A percentile compares a stretch with the other conserved stretches of the same genome.
phyloP scores from a whole-genome alignment of 306 rosid genomes.

The Sindora glabra region DNA sequence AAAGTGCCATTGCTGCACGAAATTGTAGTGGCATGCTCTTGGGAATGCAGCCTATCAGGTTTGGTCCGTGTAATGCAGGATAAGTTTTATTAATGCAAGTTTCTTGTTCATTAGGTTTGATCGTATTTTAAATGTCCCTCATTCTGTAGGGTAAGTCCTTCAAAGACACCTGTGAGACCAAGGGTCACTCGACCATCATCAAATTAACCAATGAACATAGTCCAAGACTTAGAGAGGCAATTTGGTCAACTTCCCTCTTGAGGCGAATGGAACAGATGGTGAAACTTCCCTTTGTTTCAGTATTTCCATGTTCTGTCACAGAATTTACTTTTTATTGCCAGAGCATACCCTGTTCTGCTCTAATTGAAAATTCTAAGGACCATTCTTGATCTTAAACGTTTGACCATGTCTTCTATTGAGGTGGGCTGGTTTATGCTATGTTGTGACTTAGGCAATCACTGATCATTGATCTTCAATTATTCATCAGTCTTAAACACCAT shows the following conservation, averaged over 20 bases:
- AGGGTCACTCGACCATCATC: conserved; percentile 55
- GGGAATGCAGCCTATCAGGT: conserved; percentile 93
- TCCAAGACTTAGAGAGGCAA: conserved; percentile 19
- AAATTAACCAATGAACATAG: conserved; percentile 19
- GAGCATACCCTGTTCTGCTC: conserved; percentile 38
- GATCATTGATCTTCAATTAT: neutral
- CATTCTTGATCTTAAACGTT: conserved; percentile 36
- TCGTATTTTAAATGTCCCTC: conserved; percentile 6
- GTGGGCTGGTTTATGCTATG: conserved; percentile 11
- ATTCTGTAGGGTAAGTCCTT: conserved; percentile 85
- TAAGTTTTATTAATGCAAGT: neutral
- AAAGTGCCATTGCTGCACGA: conserved; percentile 84
- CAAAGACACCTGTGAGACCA: conserved; percentile 98
- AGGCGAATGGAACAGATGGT: conserved; percentile 43
- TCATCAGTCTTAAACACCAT: neutral
- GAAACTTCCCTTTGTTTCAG: conserved; percentile 48
- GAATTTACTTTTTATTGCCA: conserved; percentile 33
- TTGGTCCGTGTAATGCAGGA: neutral
- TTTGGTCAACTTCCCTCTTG: conserved; percentile 32
- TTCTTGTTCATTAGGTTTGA: neutral
- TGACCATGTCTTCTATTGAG: conserved; percentile 10
- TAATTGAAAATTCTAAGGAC: conserved; percentile 42
- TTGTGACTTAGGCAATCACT: conserved; percentile 3
- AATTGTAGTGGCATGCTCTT: conserved; percentile 86
- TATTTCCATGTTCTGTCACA: conserved; percentile 30